Evolutionary conservation across 2,329 filamentous ascomycete species (phyloP).

Genomic region (Aspergillus fischeri): DNA sequence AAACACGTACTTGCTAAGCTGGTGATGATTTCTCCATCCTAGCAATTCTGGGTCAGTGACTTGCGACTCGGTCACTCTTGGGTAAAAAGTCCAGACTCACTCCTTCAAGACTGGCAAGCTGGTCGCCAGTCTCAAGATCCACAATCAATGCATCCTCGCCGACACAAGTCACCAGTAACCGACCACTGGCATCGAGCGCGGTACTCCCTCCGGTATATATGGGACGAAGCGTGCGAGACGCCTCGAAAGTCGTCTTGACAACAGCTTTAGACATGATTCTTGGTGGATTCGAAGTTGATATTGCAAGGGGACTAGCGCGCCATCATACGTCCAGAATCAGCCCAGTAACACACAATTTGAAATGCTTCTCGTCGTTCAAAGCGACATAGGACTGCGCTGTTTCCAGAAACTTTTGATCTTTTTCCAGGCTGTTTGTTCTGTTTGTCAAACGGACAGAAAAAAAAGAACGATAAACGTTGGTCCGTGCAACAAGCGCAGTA

Average conservation of each 20-base stretch:
- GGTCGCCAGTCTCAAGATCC: slow-evolving; percentile 74
- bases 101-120: slow-evolving; percentile 82
- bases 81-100: slow-evolving; percentile 48
- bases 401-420: slow-evolving; percentile 31
- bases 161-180: slow-evolving; percentile 81
- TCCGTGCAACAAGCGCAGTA: slow-evolving; percentile 22
- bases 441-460: slow-evolving; percentile 18
- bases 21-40: slow-evolving; percentile 61
- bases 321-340: slow-evolving; percentile 15
- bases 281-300: background rate
- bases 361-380: slow-evolving; percentile 6
- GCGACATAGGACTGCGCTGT: slow-evolving; percentile 9
- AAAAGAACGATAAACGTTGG: slow-evolving; percentile 26
- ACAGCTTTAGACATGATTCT: slow-evolving; percentile 48
- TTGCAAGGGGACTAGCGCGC: slow-evolving; percentile 11
- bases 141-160: slow-evolving; percentile 89
- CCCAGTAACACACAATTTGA: slow-evolving; percentile 14
- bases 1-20: slow-evolving; percentile 39
- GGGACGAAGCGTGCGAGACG: slow-evolving; percentile 76
- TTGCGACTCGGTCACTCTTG: slow-evolving; percentile 2
- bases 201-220: slow-evolving; percentile 92
- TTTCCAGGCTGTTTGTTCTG: slow-evolving; percentile 32
- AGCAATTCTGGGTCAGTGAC: slow-evolving; percentile 13
- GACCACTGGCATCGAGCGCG: slow-evolving; percentile 74
- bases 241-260: slow-evolving; percentile 84